Base-by-base conservation (phyloP, 2,329 filamentous ascomycete genomes). In the Colletotrichum musicola region DNA sequence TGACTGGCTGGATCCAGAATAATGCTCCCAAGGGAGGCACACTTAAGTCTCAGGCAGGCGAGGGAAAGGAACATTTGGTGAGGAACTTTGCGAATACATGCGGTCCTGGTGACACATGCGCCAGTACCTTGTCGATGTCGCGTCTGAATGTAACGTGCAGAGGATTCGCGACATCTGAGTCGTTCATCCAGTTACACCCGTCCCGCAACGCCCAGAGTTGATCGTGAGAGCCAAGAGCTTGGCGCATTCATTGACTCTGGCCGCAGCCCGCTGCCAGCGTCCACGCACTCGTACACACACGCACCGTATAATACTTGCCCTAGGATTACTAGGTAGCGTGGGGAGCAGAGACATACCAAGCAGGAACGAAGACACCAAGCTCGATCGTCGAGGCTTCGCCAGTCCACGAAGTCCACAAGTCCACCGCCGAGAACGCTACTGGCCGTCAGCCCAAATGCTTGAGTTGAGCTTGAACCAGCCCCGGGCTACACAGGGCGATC, bases 191-290 rank as follows among this genome's bases (percentile, higher is more conserved):
- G 66, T 66, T 20, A 47, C 65, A 69, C 66, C 27, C 42, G 59
- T 70, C 64, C 68, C 64, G 55, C 60, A 68, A 64, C 51, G 60
- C 64, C 65, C 50, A 60, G 64, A 60, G 38, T 35, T 59, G 55
- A 68, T 64, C 55, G 68, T 42, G 64, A 59, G 68, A 60, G 64
- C 64, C 59, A 68, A 63, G 64, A 58, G 27, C 68, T 70, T 68
- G 58, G 64, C 64, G 49, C 25, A 59, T 44, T 60, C 59, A 44
- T 56, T 60, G 35, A 51, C 59, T 56, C 60, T 62, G 30, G n/a
- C 4, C 57, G 54, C 50, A 51, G 54, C 38, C 16, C 40, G 13
- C 53, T 27, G 25, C 27, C 42, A 49, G 30, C 30, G 30, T 46
- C 64, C 54, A 42, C n/a, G 30, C 7, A 9, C 30, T 35, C 30